Base-by-base conservation (phyloP, 192 early-diverging fungal species). In the Linnemannia schmuckeri region DNA sequence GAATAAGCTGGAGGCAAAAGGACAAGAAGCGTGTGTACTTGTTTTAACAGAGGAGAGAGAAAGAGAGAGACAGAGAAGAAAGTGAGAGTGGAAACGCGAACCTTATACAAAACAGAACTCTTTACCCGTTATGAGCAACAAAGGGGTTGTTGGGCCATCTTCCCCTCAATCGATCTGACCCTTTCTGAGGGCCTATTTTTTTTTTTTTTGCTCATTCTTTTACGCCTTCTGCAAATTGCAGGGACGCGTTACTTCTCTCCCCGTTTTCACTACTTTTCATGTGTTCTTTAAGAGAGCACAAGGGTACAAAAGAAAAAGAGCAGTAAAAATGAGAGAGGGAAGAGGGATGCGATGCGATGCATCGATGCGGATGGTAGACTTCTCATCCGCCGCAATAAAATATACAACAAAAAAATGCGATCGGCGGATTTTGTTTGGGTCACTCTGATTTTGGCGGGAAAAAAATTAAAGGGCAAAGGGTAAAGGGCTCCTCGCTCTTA, bases 351-450 rank as follows among this genome's bases (percentile, higher is more conserved):
- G 61, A 66, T 66, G 30, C 61, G 30, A 66, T 66, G 30, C 27
- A 30, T 27, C 27, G n/a, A 66, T 33, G n/a, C 55, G 1, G 24
- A 61, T 12, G n/a, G 55, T 6, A 18, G n/a, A 10, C 1, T 27
- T 27, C 24, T 30, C 49, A 17, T 52, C 17, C 15, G 15, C 49
- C 49, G 20, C 49, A 52, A 52, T 52, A 52, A 52, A 52, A 52
- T 22, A 17, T 49, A n/a, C 54, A n/a, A 61, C n/a, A 8, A 27
- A 66, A 9, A 66, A 66, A 66, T 66, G 61, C 61, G 61, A 66
- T 66, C 61, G 61, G 61, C 61, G 61, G 27, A 33, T 66, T 66
- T 66, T 66, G 22, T 61, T 61, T 61, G 61, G 27, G 61, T 46
- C 27, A 12, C 27, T 35, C 27, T 61, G 55, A 2, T 61, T 61